Evolutionary conservation across 768 basidiomycete genomes (phyloP), one percentile per base, ranked within the genome.

Genomic region (Hemileccinum rubropunctum): DNA sequence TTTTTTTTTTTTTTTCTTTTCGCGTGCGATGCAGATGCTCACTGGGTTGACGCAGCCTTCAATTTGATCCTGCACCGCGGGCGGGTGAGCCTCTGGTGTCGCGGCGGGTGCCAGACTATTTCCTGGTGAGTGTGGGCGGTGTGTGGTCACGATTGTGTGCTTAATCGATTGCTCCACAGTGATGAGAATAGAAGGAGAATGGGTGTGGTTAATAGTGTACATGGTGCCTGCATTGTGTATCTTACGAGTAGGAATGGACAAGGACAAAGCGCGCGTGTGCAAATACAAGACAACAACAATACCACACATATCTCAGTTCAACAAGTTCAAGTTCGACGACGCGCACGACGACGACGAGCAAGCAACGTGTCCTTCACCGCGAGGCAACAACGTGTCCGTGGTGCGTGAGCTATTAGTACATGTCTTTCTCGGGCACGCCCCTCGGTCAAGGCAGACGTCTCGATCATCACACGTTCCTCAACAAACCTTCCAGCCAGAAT

Each of bases 31-130:
- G 35, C n/a, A 2, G 44, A 34, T 45, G 33, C 42, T 58, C 20
- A 56, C 27, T 30, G n/a, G 26, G 3, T 23, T 9, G 28, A 30
- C 5, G 18, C 60, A 98, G 94, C 88, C 81, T 99, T 73, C 97
- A 99, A 83, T 99, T 98, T 72, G 97, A 99, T 74, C 97, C 97
- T 65, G 97, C 97, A 60, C 97, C 97, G 62, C 81, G 97, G 69
- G 94, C 95, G 65, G 97, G 97, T 60, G 97, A 99, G 71, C 97
- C 97, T 42, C 84, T 98, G 52, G 97, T 99, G 57, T 94, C 95
- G 66, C 82, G 91, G 72, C 88, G 91, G 70, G 91, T 92, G 72
- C 91, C 91, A 65, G 91, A 93, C 73, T 93, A 93, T 73, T 93
- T 93, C 82, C 80, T 93, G 67, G 90, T 92, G 64, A 63, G 84